These are phyloP conservation scores for Cardamine occulta DNA, from an alignment of 345 rosid species.

Conservation along the genomic window DNA sequence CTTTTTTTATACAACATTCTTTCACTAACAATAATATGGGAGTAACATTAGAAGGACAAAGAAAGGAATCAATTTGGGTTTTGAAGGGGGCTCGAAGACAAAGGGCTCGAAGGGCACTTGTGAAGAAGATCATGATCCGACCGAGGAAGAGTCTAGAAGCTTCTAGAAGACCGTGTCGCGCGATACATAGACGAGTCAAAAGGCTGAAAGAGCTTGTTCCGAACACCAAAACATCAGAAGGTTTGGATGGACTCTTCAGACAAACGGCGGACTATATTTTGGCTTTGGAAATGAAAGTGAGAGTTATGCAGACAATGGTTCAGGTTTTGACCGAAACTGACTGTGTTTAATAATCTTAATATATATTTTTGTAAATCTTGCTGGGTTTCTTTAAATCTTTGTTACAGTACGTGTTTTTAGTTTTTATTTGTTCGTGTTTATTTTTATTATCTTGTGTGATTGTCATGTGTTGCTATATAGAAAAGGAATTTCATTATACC, in stretches of 20 bases:
- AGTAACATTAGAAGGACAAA: conserved; percentile 40
- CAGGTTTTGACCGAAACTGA: conserved; percentile 56
- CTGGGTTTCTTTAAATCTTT: neutral
- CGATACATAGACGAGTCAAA: conserved; percentile 50
- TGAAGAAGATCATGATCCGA: conserved; percentile 49
- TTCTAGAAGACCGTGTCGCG: conserved; percentile 42
- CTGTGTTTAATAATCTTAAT: conserved; percentile 33
- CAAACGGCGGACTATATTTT: conserved; percentile 84
- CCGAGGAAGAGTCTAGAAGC: conserved; percentile 45
- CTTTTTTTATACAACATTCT: conserved; percentile 16
- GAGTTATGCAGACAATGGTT: conserved; percentile 78
- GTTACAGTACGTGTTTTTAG: conserved; percentile 1
- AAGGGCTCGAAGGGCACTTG: conserved; percentile 49
- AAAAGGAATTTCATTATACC: too few species aligned
- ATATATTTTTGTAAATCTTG: conserved; percentile 39
- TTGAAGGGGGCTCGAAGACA: conserved; percentile 43
- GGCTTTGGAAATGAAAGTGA: conserved; percentile 73
- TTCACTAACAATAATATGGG: conserved; percentile 32
- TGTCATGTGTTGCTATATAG: conserved; percentile 23
- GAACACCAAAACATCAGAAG: conserved; percentile 46
- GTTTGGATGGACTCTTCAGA: conserved; percentile 73
- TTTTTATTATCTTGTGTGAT: conserved; percentile 16
- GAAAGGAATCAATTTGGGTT: conserved; percentile 39
- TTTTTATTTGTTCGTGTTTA: conserved; percentile 19
- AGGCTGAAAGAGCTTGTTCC: conserved; percentile 75